These are phyloP conservation scores for Suillus spraguei DNA, from an alignment of 768 basidiomycete genomes.

Conservation along the genomic window DNA sequence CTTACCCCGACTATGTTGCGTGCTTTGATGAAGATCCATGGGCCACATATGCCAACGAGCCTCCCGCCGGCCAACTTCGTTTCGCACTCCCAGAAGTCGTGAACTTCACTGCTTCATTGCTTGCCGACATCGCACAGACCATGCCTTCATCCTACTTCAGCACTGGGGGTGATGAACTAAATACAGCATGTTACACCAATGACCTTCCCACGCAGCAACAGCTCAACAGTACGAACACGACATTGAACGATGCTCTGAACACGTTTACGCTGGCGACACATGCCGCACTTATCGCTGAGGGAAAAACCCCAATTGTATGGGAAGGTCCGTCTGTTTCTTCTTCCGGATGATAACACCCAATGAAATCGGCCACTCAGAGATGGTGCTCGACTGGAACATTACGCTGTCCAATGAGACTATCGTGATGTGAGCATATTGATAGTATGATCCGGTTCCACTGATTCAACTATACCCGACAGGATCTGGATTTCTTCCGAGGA, in stretches of 20 bases:
- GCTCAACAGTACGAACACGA: constrained; percentile 51
- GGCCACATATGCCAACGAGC: constrained; percentile 65
- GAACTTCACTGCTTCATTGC: constrained; percentile 57
- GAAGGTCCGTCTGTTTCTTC: constrained; percentile 48
- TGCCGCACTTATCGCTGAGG: constrained; percentile 48
- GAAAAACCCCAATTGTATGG: constrained; percentile 84
- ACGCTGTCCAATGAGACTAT: constrained; percentile 44
- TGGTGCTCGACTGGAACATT: constrained; percentile 44
- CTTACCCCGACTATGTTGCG: constrained; percentile 77
- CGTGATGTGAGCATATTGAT: constrained; percentile 35
- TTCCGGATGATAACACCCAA: not conserved
- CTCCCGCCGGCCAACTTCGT: constrained; percentile 83
- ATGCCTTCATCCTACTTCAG: constrained; percentile 66
- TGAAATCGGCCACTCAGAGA: constrained; percentile 36
- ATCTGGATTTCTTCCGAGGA: constrained; percentile 51
- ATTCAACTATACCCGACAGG: constrained; percentile 21
- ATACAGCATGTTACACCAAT: constrained; percentile 62
- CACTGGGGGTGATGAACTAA: constrained; percentile 85
- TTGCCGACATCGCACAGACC: constrained; percentile 52
- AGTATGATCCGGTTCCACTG: not conserved
- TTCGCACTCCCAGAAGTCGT: constrained; percentile 62
- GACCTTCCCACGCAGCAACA: constrained; percentile 62
- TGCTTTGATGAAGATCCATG: constrained; percentile 62
- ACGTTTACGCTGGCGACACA: constrained; percentile 65
- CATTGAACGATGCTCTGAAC: constrained; percentile 65